Evolutionary conservation across 2,329 filamentous ascomycete genomes (phyloP).

Genomic region (Neophaeococcomyces aloes): DNA sequence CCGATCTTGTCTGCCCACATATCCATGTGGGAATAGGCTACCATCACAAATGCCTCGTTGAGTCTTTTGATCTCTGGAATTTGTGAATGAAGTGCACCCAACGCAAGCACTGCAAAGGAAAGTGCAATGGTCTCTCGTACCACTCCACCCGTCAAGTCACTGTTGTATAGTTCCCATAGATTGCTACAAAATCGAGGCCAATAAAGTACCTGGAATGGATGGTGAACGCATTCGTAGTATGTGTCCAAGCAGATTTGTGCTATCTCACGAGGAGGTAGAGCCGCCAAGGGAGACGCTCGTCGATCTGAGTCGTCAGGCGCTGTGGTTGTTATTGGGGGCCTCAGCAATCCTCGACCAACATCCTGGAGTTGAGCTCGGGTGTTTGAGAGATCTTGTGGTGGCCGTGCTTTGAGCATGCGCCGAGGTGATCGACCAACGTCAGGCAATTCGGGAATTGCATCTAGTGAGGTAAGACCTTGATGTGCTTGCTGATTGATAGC

Average conservation of each 20-base stretch:
- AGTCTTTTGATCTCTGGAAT: constrained; percentile 27
- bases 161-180: constrained; percentile 66
- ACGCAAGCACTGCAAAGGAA: constrained; percentile 73
- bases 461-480: constrained; percentile 30
- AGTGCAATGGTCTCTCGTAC: constrained; percentile 64
- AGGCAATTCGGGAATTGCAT: constrained; percentile 49
- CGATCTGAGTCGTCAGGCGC: constrained; percentile 30
- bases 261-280: constrained; percentile 58
- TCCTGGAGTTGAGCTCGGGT: constrained; percentile 63
- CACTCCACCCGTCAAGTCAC: constrained; percentile 49
- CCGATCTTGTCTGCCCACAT: constrained; percentile 71
- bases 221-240: constrained; percentile 68
- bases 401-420: constrained; percentile 49
- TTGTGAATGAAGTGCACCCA: constrained; percentile 63
- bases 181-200: constrained; percentile 72
- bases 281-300: constrained; percentile 35
- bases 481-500: constrained; percentile 40
- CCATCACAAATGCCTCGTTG: constrained; percentile 54
- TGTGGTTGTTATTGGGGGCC: constrained; percentile 47
- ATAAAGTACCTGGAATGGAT: constrained; percentile 74
- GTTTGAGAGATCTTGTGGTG: constrained; percentile 58
- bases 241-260: constrained; percentile 63
- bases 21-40: constrained; percentile 59
- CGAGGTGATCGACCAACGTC: constrained; percentile 56
- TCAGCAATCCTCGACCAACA: constrained; percentile 69